A percentile compares a stretch with the other conserved stretches of the same genome.
These are phyloP conservation scores for Pyrenophora graminea DNA, from an alignment of 2,329 filamentous ascomycete genomes.

Conservation along the genomic window DNA sequence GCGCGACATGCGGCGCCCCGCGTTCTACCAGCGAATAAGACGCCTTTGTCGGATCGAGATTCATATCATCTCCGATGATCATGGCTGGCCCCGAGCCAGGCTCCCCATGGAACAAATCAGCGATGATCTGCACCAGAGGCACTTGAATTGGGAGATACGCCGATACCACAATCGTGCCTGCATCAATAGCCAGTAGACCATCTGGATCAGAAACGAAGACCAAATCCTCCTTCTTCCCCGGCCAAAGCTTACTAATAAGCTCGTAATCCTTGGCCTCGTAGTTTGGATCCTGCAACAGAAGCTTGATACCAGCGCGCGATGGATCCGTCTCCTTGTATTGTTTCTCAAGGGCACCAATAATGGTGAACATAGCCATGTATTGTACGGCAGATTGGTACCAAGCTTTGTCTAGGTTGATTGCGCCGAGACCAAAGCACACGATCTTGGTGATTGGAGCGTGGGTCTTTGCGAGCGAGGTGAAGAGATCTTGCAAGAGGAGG, in stretches of 20 bases:
- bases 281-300: constrained; percentile 25
- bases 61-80: constrained; percentile 6
- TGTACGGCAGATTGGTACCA: constrained; percentile 15
- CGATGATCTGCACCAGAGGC: constrained; percentile 24
- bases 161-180: constrained; percentile 18
- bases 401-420: background rate
- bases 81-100: constrained; percentile 3
- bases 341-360: constrained; percentile 8
- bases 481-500: background rate
- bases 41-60: background rate
- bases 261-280: constrained; percentile 13
- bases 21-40: constrained; percentile 6
- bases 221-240: background rate
- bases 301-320: background rate
- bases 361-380: constrained; percentile 19
- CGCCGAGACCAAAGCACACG: constrained; percentile 20
- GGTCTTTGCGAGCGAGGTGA: background rate
- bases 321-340: background rate
- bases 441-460: constrained; percentile 11
- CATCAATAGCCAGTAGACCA: constrained; percentile 21
- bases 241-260: constrained; percentile 1
- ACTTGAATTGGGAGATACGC: constrained; percentile 15
- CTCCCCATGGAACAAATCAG: constrained; percentile 9
- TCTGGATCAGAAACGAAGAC: constrained; percentile 20
- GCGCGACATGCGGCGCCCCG: background rate